Base-by-base conservation (phyloP, 495 filamentous ascomycete species). In the Choiromyces venosus region DNA sequence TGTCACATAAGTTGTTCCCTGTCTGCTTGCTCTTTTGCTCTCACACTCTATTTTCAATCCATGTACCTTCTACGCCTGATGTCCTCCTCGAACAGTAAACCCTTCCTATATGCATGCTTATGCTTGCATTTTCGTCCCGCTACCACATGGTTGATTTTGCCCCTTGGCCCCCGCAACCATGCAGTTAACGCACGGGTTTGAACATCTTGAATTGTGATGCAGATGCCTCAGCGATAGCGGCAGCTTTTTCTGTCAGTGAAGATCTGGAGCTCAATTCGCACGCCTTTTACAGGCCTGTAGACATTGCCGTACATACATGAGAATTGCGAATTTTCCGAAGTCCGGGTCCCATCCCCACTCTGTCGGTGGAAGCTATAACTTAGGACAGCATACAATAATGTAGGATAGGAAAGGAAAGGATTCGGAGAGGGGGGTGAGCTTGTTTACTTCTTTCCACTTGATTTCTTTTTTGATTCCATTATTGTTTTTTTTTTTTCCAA, bases 261-360 rank as follows among this genome's bases (percentile, higher is more conserved):
- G 75, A 77, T 77, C 75, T 76, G 56, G 40, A 76, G 74, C 40
- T 77, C 75, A 76, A 76, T 77, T 77, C 56, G 66, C 61, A 25
- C 69, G 65, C 35, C 68, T 75, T 61, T 67, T 70, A 67, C 65
- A 66, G 73, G 52, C 46, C 61, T 76, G 65, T 73, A 37, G 40
- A 67, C 39, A 66, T 64, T 71, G 65, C 73, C 56, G 74, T 69
- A 70, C 69, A 46, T 77, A 77, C 74, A 77, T 77, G 73, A 73
- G 75, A 77, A 77, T 77, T 77, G 75, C 69, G 75, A 69, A 77
- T 77, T 77, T 75, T 77, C 75, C 69, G 70, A 67, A 70, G 74
- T 39, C 75, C 70, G 75, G 69, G 74, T 70, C 69, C 67, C 52
- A 33, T 61, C 25, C 52, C 25, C 25, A 61, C 25, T 33, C 2